phyloP scores from a whole-genome alignment of 2,329 filamentous ascomycete species.

The Penicillium italicum region DNA sequence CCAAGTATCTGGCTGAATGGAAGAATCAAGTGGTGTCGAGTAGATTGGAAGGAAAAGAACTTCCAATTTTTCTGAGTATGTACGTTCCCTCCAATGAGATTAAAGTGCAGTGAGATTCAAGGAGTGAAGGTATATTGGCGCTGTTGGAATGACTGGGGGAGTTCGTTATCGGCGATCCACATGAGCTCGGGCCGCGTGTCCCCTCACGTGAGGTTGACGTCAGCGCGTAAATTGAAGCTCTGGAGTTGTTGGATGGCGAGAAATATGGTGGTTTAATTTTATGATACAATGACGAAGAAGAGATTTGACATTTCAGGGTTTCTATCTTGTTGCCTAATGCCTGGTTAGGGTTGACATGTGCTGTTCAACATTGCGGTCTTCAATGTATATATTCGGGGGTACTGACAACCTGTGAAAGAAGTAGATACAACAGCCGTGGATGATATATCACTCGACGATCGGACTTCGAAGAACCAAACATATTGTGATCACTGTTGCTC shows the following conservation, averaged over 20 bases:
- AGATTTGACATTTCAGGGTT: no score
- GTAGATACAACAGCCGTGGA: neutral
- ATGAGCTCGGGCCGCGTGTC: conserved; percentile 24
- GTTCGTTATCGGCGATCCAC: conserved; percentile 18
- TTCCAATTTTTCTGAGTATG: neutral
- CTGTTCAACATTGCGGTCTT: neutral
- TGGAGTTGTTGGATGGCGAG: neutral
- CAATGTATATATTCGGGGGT: neutral
- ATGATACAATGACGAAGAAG: neutral
- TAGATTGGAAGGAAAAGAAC: neutral
- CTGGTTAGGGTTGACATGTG: neutral
- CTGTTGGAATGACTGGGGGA: conserved; percentile 8
- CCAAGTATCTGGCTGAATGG: neutral
- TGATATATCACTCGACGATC: neutral
- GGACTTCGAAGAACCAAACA: neutral
- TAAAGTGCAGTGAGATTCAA: neutral
- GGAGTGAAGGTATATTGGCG: neutral
- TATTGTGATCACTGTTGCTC: neutral
- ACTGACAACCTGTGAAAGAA: neutral
- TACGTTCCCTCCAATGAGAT: neutral
- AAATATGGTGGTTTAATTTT: neutral
- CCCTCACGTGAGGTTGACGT: conserved; percentile 26
- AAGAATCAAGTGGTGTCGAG: neutral
- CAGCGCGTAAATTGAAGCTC: conserved; percentile 1
- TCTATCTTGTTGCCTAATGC: neutral